A percentile compares a stretch with the other conserved stretches of the same genome.
Evolutionary conservation across 306 rosid species (phyloP).

Genomic region (Hippophae tibetana): DNA sequence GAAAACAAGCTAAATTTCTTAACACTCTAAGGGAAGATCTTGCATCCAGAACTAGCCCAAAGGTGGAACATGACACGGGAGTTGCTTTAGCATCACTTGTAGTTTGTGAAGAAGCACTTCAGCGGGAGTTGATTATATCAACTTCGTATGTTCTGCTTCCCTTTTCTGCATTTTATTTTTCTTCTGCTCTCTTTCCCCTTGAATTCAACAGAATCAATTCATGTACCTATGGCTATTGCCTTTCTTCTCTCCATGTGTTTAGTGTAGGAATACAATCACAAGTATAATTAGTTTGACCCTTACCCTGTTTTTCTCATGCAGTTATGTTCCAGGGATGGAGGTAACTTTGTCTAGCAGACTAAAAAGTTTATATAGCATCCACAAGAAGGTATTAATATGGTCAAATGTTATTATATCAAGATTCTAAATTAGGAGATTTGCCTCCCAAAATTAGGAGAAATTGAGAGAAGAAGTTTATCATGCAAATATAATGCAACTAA

Average conservation of each 20-base stretch:
- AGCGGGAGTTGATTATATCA: slow-evolving; percentile 78
- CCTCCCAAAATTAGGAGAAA: too few relatives aligned
- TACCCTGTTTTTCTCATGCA: slow-evolving; percentile 30
- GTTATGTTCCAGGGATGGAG: slow-evolving; percentile 98
- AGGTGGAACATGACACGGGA: slow-evolving; percentile 79
- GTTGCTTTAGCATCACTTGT: slow-evolving; percentile 80
- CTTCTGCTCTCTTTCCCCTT: slow-evolving; percentile 23
- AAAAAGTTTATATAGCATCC: slow-evolving; percentile 87
- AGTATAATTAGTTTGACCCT: slow-evolving; percentile 5
- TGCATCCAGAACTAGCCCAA: slow-evolving; percentile 42
- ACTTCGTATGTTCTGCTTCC: slow-evolving; percentile 64
- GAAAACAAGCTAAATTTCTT: slow-evolving; percentile 61
- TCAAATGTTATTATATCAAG: neutral
- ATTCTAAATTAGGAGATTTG: too few relatives aligned
- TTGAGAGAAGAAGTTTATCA: too few relatives aligned
- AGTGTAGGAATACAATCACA: neutral
- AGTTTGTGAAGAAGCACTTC: slow-evolving; percentile 86
- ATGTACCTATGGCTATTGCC: neutral
- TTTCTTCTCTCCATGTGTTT: slow-evolving; percentile 1
- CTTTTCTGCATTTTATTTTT: slow-evolving; percentile 7
- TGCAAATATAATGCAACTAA: slow-evolving; percentile 3
- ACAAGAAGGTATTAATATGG: slow-evolving; percentile 63
- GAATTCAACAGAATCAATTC: neutral
- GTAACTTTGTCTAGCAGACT: slow-evolving; percentile 83
- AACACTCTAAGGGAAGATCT: slow-evolving; percentile 36